These are phyloP conservation scores for Xylaria nigripes DNA, from an alignment of 495 filamentous ascomycete species.

Conservation along the genomic window DNA sequence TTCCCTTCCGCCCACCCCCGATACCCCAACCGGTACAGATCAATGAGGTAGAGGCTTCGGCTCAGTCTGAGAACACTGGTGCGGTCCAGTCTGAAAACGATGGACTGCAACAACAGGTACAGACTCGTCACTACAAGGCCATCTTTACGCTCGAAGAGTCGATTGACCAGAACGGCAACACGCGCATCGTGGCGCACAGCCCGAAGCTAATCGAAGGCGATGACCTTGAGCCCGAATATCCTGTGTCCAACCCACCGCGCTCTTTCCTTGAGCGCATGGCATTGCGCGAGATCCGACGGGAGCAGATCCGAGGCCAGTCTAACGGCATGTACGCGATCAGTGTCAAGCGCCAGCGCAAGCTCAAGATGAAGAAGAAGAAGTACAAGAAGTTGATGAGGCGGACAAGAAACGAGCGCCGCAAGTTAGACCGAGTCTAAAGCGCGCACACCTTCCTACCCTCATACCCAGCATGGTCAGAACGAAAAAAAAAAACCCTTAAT, in stretches of 20 bases:
- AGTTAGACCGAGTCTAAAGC: conserved; percentile 59
- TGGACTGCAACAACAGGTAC: conserved; percentile 26
- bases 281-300: conserved; percentile 41
- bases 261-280: conserved; percentile 46
- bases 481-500: neutral
- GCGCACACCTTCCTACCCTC: neutral
- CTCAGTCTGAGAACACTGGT: conserved; percentile 19
- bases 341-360: conserved; percentile 76
- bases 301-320: conserved; percentile 31
- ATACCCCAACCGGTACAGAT: conserved; percentile 54
- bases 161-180: conserved; percentile 58
- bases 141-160: conserved; percentile 76
- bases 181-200: conserved; percentile 46
- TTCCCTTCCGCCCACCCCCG: conserved; percentile 73
- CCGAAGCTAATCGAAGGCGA: conserved; percentile 40
- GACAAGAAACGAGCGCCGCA: conserved; percentile 83
- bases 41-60: conserved; percentile 11
- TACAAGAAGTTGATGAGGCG: conserved; percentile 96
- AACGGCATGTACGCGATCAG: conserved; percentile 59
- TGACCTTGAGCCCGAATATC: neutral
- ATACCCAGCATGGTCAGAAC: neutral
- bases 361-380: conserved; percentile 99
- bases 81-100: conserved; percentile 23
- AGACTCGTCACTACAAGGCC: conserved; percentile 63
- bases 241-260: conserved; percentile 18